Conservation (phyloP, 202 grass and related monocot species). For the Dendrocalamus latiflorus region DNA sequence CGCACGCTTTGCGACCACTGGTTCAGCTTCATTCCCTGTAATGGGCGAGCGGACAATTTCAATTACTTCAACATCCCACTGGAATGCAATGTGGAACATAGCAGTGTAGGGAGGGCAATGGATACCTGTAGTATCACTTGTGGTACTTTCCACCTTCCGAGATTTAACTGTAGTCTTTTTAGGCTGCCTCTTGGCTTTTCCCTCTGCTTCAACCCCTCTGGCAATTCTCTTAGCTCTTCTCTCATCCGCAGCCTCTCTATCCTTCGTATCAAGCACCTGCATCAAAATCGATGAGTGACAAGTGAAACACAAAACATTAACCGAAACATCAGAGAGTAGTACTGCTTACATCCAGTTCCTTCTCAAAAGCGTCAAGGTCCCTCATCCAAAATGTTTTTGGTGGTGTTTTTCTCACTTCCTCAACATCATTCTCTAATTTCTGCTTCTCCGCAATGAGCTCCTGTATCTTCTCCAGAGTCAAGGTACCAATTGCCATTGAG, state of each 20-base stretch:
- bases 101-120: neutral
- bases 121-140: neutral
- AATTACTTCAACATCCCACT: neutral
- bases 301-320: neutral
- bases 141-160: neutral
- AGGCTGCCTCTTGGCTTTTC: slow-evolving; percentile 30
- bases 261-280: slow-evolving; percentile 38
- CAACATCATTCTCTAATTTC: slow-evolving; percentile 38
- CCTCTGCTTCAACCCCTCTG: neutral
- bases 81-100: neutral
- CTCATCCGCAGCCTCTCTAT: slow-evolving; percentile 1
- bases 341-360: slow-evolving; percentile 68
- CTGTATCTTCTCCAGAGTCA: slow-evolving; percentile 65
- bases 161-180: slow-evolving; percentile 45
- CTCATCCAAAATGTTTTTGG: slow-evolving; percentile 62
- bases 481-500: slow-evolving; percentile 67
- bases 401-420: slow-evolving; percentile 37
- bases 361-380: slow-evolving; percentile 76
- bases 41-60: neutral
- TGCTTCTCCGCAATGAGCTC: slow-evolving; percentile 46
- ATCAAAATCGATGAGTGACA: too few relatives aligned
- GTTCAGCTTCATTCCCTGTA: slow-evolving; percentile 7
- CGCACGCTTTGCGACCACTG: slow-evolving; percentile 17
- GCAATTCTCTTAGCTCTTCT: slow-evolving; percentile 21
- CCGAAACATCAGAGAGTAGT: neutral